Base-by-base conservation (phyloP, 306 rosid genomes). In the Glycine latifolia region DNA sequence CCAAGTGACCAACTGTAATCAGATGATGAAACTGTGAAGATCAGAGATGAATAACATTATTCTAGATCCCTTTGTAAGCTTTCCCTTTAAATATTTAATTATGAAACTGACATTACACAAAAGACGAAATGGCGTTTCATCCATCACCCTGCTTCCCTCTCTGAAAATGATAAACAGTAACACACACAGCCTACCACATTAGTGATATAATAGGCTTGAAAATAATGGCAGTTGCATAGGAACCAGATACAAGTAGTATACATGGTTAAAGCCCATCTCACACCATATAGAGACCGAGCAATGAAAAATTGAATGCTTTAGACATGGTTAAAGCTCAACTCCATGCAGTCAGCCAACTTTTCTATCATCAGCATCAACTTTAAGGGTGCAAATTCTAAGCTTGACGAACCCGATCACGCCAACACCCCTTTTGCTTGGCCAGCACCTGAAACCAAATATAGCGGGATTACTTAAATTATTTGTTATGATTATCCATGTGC, bases 341-440 rank as follows among this genome's bases (percentile, higher is more conserved):
- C 67, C 48, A 39, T 14, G 66, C 0, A 10, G 72, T 35, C 43
- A 73, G 26, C 59, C 8, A 39, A 16, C 49, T 78, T 67, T 74
- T 61, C 82, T 10, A 58, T 37, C 59, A 48, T 49, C 75, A 69
- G 9, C 52, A 55, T 81, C 39, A 15, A 26, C 73, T 69, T 60
- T 60, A 54, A 62, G 72, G 72, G 59, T 47, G 68, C 31, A 67
- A 71, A 63, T 53, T 70, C 82, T 87, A 87, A 4, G 77, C 66
- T 49, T 74, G 81, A 12, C 91, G 93, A 88, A 92, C 94, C 59
- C 97, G 93, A 41, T 95, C 99, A 10, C 98, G 97, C 98, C 99
- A 95, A 31, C 95, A 93, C 16, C 96, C 94, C 85, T 89, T 94
- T 81, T 83, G 92, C 83, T 85, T 93, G 47, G 94, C 95, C 77